Evolutionary conservation across 2,329 filamentous ascomycete genomes (phyloP).

Genomic region (Epichloe sibirici): DNA sequence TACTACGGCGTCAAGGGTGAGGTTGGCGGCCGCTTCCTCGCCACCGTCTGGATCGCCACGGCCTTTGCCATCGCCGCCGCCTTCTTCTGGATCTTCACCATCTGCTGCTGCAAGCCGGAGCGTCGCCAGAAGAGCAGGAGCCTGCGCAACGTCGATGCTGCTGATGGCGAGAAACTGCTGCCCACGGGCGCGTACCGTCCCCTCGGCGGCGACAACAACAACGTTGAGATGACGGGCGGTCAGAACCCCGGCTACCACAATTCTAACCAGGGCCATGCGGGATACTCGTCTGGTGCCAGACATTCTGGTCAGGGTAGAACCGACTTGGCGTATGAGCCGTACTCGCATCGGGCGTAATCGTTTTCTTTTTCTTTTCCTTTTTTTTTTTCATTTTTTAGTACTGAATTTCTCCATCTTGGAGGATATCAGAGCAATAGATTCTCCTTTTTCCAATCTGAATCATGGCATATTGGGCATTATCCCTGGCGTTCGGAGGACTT

Average conservation of each 20-base stretch:
- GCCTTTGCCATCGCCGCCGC: constrained; percentile 63
- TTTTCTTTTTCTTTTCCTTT: not conserved
- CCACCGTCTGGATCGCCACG: constrained; percentile 65
- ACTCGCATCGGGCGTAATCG: constrained; percentile 42
- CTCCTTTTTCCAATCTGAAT: not conserved
- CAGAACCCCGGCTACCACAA: constrained; percentile 20
- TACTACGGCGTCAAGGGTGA: constrained; percentile 57
- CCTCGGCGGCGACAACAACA: constrained; percentile 10
- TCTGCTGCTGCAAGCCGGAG: constrained; percentile 73
- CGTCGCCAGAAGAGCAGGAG: constrained; percentile 20
- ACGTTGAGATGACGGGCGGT: constrained; percentile 24
- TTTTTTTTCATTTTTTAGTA: not conserved
- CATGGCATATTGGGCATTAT: not conserved
- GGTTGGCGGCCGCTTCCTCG: constrained; percentile 59
- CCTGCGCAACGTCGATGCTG: constrained; percentile 17
- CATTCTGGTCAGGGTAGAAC: constrained; percentile 30
- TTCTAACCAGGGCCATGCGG: constrained; percentile 13
- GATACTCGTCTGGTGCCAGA: not conserved
- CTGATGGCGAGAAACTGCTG: constrained; percentile 39
- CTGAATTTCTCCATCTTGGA: not conserved
- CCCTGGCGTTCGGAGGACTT: not conserved
- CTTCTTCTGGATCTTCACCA: constrained; percentile 83
- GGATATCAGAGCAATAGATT: not conserved
- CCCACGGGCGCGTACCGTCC: constrained; percentile 27
- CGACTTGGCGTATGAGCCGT: constrained; percentile 52